Base-by-base conservation (phyloP, 2,329 filamentous ascomycete species). In the Uncinocarpus reesii region DNA sequence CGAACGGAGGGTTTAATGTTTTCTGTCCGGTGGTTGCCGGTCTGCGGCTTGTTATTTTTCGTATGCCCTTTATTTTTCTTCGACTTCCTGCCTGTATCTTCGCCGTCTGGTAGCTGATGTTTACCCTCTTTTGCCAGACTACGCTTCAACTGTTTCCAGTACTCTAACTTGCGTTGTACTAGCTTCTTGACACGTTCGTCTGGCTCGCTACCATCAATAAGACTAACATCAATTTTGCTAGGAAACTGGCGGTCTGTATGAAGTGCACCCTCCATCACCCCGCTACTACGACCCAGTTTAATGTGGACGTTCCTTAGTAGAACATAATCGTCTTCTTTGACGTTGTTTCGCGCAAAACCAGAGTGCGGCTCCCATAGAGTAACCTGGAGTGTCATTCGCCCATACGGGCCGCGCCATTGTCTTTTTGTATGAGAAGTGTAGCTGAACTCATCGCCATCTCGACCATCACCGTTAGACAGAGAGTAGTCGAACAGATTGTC, bases 331-430 rank as follows among this genome's bases (percentile, higher is more conserved):
- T 78, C 77, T n/a, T 68, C 62, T 1, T 71, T 66, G 21, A 92
- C 67, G 5, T 77, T 62, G 0, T 72, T 59, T 13, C 71, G 72
- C n/a, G 82, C 74, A 53, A 69, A 78, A 1, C 61, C 57, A 1
- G 80, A 78, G 62, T 95, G 84, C 0, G 77, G 77, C 11, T 82
- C 79, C 62, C 73, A 93, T 23, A 84, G 73, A 23, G 79, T 83
- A 20, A 95, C 66, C 56, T 82, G 80, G 45, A 95, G 70, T 1
- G 80, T 82, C 59, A 77, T 71, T 58, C 81, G 80, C 1, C 88
- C 89, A 55, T 71, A 82, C 0, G 89, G 89, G 0, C 88, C 87
- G 1, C 70, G 68, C 84, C 85, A 94, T 32, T 63, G 65, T 16
- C 61, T 61, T 21, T 61, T 56, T 20, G 58, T 63, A 43, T 52